Conservation (phyloP, 2,329 filamentous ascomycete genomes). For the Fusarium sp. region DNA sequence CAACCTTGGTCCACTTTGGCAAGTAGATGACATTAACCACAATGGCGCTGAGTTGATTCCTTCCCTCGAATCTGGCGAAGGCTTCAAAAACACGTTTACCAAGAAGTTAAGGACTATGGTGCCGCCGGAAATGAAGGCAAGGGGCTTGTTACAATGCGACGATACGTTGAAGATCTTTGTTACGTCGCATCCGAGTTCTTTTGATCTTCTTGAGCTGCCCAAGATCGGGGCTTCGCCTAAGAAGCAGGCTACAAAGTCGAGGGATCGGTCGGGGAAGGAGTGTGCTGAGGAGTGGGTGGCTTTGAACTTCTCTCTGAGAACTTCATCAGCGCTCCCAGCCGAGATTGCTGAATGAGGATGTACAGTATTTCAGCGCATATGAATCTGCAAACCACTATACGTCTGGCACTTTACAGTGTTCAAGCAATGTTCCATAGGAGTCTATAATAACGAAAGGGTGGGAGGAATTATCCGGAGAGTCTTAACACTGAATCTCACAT, state of each 20-base stretch:
- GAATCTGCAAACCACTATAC: no score
- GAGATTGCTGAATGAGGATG: no score
- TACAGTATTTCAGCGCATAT: no score
- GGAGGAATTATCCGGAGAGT: no score
- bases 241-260: not conserved
- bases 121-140: no score
- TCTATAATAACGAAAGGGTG: no score
- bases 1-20: conserved; percentile 9
- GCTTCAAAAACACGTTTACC: not conserved
- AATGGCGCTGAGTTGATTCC: not conserved
- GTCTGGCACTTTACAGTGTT: no score
- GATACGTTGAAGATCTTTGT: conserved; percentile 32
- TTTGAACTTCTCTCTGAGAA: conserved; percentile 3
- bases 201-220: conserved; percentile 21
- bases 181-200: conserved; percentile 33
- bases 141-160: not conserved
- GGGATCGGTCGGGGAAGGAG: not conserved
- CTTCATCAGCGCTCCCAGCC: not conserved
- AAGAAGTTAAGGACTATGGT: no score
- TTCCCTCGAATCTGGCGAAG: not conserved
- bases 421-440: no score
- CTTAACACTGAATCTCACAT: no score
- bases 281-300: conserved; percentile 1
- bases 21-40: not conserved
- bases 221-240: not conserved